Conservation (phyloP, 306 rosid genomes). For the Gastrolobium villosum region DNA sequence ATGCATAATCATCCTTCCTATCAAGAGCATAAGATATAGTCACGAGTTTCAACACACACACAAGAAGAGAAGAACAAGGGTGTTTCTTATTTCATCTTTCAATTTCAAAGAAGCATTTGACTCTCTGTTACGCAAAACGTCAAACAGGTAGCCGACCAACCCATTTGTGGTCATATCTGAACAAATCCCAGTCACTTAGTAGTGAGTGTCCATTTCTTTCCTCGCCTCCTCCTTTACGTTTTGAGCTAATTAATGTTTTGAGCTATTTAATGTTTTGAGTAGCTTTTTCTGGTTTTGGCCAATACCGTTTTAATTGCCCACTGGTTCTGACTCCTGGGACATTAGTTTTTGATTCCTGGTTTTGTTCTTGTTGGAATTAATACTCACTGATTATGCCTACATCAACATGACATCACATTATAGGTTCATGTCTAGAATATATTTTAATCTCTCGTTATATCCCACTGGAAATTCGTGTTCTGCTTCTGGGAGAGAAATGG, state of each 20-base stretch:
- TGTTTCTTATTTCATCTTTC: background rate
- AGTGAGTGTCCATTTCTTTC: conserved; percentile 37
- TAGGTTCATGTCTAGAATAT: background rate
- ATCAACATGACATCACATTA: background rate
- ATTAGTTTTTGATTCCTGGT: conserved; percentile 7
- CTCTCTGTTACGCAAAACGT: conserved; percentile 34
- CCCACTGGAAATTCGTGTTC: background rate
- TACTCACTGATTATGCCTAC: background rate
- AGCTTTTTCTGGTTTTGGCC: background rate
- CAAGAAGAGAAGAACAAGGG: background rate
- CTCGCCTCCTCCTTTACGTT: conserved; percentile 10
- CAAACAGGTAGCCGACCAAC: conserved; percentile 44
- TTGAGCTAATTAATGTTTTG: conserved; percentile 5
- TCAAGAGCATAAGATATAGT: too few species aligned
- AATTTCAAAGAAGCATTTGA: background rate
- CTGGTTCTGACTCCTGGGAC: conserved; percentile 2
- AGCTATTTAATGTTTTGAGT: background rate
- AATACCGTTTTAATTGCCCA: background rate
- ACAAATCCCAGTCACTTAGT: conserved; percentile 30
- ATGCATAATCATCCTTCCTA: conserved; percentile 5
- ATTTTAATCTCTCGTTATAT: background rate
- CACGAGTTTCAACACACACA: background rate
- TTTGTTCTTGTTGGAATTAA: background rate
- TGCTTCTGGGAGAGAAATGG: background rate
- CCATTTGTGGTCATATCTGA: conserved; percentile 20